Evolutionary conservation across 2,329 filamentous ascomycete genomes (phyloP), one percentile per base, ranked within the genome.

Genomic region (Colletotrichum godetiae): DNA sequence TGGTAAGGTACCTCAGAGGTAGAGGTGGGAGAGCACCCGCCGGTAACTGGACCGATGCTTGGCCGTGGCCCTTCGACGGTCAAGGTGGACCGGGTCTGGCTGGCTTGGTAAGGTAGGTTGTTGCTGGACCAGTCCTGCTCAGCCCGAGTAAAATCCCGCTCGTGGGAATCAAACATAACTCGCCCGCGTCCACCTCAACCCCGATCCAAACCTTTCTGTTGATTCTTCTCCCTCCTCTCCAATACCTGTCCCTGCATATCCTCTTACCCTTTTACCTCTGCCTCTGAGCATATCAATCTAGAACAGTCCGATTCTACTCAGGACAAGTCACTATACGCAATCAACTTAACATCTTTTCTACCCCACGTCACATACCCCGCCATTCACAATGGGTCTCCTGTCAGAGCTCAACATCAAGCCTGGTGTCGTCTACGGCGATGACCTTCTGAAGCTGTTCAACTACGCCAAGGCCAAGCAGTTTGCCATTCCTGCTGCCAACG

Each of bases 401-500:
- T 75, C 78, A 76, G 84, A 86, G 76, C 82, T 88, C 76, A 87
- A 83, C 81, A 84, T 87, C 78, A 88, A 88, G 84, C 79, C 86
- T 75, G 87, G 87, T 77, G 87, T 88, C 82, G 87, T 88, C 81
- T 86, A 87, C 76, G 87, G 87, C 77, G 86, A 88, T 77, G 87
- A 88, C 79, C 86, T 88, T 75, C 82, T 87, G 72, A 85, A 83
- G 79, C 93, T 98, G 81, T 98, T 98, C 88, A 90, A 95, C 86
- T 94, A 98, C 85, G 94, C 94, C 78, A 93, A 95, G 84, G 90
- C 97, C 88, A 90, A 97, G 82, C 87, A 93, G 77, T 98, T 95
- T 81, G 95, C 95, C 80, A 95, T 98, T 79, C 95, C 94, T 74
- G 94, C 94, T 81, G 92, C 95, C 84, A 98, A 98, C 87, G 94